Evolutionary conservation across 1,284 basidiomycete genomes (phyloP), one percentile per base, ranked within the genome.

Genomic region (Cutaneotrichosporon curvatum): DNA sequence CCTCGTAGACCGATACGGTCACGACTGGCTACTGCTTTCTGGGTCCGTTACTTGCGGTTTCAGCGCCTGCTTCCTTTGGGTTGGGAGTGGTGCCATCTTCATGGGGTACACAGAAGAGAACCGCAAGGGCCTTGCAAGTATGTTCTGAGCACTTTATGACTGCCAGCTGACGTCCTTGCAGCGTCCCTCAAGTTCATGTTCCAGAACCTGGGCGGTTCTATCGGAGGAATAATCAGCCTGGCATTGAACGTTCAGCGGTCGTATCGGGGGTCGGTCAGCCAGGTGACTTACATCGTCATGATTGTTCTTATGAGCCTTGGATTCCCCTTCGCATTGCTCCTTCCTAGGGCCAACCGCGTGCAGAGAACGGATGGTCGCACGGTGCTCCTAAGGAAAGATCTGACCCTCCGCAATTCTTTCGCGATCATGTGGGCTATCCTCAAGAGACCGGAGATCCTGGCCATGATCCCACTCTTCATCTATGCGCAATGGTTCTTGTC

Each of bases 1-100:
- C 35, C 16, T 36, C 16, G 35, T 36, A 11, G 35, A 36, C 35
- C 14, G 10, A 16, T 18, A 20, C 35, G n/a, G 18, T 19, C 10
- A 16, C n/a, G 35, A 36, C 20, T 36, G 35, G 35, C 20, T 36
- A 16, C 20, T 36, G 35, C 35, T 36, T 11, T 36, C 19, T 20
- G 35, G 35, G 3, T 36, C 35, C 11, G 35, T 36, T 3, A 36
- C 35, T 10, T 36, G 35, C 35, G 35, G 35, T 4, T 20, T 36
- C 5, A n/a, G 16, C 4, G 35, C 35, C n/a, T 36, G 35, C 35
- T 36, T 36, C 35, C 35, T 36, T 12, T 36, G 35, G 35, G 35
- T 36, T 18, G 35, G 35, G 15, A 36, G 35, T 36, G 35, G 35
- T 20, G 35, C 35, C 15, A 36, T 36, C 35, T 36, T 36, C 35